A percentile compares a stretch with the other conserved stretches of the same genome.
These are phyloP conservation scores for Aspergillus tanneri DNA, from an alignment of 2,329 filamentous ascomycete genomes.

Conservation along the genomic window DNA sequence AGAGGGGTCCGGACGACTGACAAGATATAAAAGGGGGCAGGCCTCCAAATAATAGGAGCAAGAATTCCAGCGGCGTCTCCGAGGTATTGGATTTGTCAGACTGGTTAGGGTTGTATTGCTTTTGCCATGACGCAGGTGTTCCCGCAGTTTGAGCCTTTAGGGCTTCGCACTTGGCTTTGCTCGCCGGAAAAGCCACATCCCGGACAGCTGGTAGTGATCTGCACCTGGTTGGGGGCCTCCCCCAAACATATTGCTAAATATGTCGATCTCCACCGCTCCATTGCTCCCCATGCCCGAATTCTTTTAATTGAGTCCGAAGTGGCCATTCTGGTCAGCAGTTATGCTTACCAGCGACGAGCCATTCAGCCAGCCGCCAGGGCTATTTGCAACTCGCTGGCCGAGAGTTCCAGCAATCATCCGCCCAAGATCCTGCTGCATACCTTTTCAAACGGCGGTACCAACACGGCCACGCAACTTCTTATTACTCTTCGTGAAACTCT, in stretches of 20 bases:
- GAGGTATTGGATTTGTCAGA: too few species aligned
- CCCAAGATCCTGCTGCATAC: constrained; percentile 26
- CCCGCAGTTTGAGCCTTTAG: neutral
- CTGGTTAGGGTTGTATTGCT: too few species aligned
- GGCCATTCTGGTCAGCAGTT: constrained; percentile 8
- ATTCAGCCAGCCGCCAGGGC: constrained; percentile 13
- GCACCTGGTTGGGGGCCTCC: constrained; percentile 32
- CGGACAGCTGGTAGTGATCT: constrained; percentile 19
- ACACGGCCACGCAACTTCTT: constrained; percentile 23
- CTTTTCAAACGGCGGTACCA: constrained; percentile 37
- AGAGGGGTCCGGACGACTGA: too few species aligned
- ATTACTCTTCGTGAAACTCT: constrained; percentile 13
- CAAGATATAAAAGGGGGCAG: too few species aligned
- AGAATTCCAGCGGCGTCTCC: too few species aligned
- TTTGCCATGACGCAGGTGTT: neutral
- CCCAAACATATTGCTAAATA: constrained; percentile 35
- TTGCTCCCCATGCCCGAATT: constrained; percentile 27
- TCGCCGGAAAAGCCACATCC: neutral
- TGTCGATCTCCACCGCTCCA: constrained; percentile 24
- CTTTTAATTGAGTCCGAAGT: constrained; percentile 28
- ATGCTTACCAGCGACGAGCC: neutral
- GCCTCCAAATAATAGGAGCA: too few species aligned
- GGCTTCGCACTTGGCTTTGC: too few species aligned
- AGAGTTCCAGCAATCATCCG: constrained; percentile 9
- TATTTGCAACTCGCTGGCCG: constrained; percentile 10